These are phyloP conservation scores for Anthoceros angustus DNA, from an alignment of 225 moss, liverwort and hornwort genomes.

Conservation along the genomic window DNA sequence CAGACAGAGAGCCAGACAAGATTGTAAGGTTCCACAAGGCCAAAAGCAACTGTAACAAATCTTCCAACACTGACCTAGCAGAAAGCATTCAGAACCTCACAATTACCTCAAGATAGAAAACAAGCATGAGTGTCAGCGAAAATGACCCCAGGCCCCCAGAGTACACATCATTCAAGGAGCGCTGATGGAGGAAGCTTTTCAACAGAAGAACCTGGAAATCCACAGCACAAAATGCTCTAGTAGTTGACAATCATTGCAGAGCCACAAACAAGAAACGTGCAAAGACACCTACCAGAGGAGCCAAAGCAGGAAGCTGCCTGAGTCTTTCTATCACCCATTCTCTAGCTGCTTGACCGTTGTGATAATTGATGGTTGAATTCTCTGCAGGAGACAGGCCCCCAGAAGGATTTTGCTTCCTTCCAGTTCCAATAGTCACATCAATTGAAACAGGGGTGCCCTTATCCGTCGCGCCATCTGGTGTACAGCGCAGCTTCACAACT, in stretches of 20 bases:
- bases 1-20: not conserved
- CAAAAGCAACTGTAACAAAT: constrained; percentile 3
- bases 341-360: constrained; percentile 85
- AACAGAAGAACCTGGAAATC: constrained; percentile 60
- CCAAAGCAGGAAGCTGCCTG: constrained; percentile 62
- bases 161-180: constrained; percentile 86
- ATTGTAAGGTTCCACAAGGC: not conserved
- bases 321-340: constrained; percentile 86
- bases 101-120: constrained; percentile 86
- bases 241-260: not conserved
- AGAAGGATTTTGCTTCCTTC: constrained; percentile 9
- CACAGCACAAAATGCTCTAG: not conserved
- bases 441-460: constrained; percentile 48
- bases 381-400: not conserved
- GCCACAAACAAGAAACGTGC: not conserved
- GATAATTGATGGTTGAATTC: constrained; percentile 52
- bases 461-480: constrained; percentile 16
- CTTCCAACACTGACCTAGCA: not conserved
- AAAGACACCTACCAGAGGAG: constrained; percentile 56
- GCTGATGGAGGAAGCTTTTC: constrained; percentile 72
- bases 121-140: constrained; percentile 91
- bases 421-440: constrained; percentile 72
- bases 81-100: not conserved
- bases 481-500: constrained; percentile 90
- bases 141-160: constrained; percentile 97